Conservation (phyloP, 495 filamentous ascomycete genomes). For the Penicillium fimorum region DNA sequence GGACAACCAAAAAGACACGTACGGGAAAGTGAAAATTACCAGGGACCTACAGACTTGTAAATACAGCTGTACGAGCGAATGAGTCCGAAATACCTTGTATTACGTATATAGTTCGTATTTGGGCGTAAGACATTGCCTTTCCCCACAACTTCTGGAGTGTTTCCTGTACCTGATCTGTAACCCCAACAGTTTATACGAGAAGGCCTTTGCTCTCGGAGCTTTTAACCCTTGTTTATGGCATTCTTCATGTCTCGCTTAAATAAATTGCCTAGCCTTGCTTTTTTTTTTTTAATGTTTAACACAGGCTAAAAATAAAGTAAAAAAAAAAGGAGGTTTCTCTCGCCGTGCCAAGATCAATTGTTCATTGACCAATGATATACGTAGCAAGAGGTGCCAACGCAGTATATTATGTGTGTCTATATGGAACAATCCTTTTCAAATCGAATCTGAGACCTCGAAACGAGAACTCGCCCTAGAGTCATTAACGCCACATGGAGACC, state of each 20-base stretch:
- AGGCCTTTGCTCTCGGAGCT: slow-evolving; percentile 2
- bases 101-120: too few relatives aligned
- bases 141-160: slow-evolving; percentile 13
- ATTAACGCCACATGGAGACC: slow-evolving; percentile 13
- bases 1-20: too few relatives aligned
- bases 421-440: too few relatives aligned
- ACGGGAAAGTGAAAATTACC: not conserved
- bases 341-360: slow-evolving; percentile 9
- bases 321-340: not conserved
- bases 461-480: slow-evolving; percentile 5
- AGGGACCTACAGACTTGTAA: not conserved
- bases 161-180: not conserved
- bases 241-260: slow-evolving; percentile 13
- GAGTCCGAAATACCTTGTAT: not conserved
- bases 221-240: slow-evolving; percentile 11
- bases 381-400: not conserved
- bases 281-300: slow-evolving; percentile 6
- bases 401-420: too few relatives aligned
- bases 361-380: slow-evolving; percentile 14
- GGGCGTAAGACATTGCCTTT: too few relatives aligned
- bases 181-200: too few relatives aligned
- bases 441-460: not conserved
- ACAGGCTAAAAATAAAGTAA: not conserved
- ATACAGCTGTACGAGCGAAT: not conserved
- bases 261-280: slow-evolving; percentile 2